Conservation (phyloP, 1,284 basidiomycete genomes). For the Cutaneotrichosporon sp. region DNA sequence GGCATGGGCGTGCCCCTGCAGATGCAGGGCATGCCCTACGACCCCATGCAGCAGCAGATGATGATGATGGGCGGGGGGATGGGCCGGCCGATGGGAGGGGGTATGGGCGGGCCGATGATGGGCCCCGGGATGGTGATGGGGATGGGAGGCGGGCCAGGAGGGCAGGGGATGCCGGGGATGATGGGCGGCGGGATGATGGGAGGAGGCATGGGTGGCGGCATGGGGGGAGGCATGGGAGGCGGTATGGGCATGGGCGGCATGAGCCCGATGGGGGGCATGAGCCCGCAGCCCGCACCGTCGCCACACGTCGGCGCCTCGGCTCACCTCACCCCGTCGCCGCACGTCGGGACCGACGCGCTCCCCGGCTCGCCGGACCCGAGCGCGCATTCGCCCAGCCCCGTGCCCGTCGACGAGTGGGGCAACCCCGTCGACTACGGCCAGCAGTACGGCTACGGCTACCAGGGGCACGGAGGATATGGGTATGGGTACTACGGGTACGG, state of each 20-base stretch:
- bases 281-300: background rate
- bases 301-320: background rate
- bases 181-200: slow-evolving; percentile 27
- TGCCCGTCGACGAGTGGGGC: slow-evolving; percentile 11
- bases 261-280: slow-evolving; percentile 26
- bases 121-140: slow-evolving; percentile 4
- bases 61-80: slow-evolving; percentile 3
- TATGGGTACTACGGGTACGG: background rate
- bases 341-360: background rate
- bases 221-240: slow-evolving; percentile 30
- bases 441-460: background rate
- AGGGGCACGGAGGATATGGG: background rate
- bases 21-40: slow-evolving; percentile 1
- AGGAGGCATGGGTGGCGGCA: too few relatives aligned
- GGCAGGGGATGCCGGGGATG: background rate
- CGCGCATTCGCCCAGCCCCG: background rate
- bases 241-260: slow-evolving; percentile 49
- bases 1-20: background rate
- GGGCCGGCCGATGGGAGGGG: slow-evolving; percentile 5
- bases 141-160: background rate
- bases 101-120: too few relatives aligned
- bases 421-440: slow-evolving; percentile 10
- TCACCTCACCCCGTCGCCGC: background rate
- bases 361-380: slow-evolving; percentile 3
- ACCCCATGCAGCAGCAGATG: background rate